Base-by-base conservation (phyloP, 1,284 basidiomycete genomes). In the Pseudozyma pruni region DNA sequence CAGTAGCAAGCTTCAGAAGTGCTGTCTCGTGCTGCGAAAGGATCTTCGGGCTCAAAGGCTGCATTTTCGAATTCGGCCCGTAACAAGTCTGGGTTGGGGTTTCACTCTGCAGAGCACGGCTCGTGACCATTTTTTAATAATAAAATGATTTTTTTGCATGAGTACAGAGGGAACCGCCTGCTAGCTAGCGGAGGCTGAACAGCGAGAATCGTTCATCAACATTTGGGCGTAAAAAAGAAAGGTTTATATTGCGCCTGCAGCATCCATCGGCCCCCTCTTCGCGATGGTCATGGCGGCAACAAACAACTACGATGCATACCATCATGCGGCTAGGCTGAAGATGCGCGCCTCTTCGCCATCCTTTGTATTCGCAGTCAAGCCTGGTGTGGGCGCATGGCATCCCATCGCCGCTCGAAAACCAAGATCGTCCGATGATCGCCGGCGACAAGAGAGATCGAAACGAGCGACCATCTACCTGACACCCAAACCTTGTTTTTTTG, bases 151-250 rank as follows among this genome's bases (percentile, higher is more conserved):
- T n/a, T n/a, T n/a, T n/a, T n/a, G n/a, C n/a, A n/a, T n/a, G n/a
- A n/a, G n/a, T n/a, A n/a, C n/a, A n/a, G n/a, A n/a, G 31, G 8
- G 31, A 8, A 32, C 31, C 31, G 8, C 34, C 34, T 35, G 34
- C 34, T 16, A 16, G 34, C 34, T 16, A 16, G 34, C 25, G 31
- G 32, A 43, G 38, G n/a, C n/a, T n/a, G n/a, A n/a, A n/a, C n/a
- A n/a, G n/a, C n/a, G n/a, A n/a, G n/a, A n/a, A 46, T 57, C 40
- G 11, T 52, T 44, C 39, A 9, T 47, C 49, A 56, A 63, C 49
- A 42, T 31, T 42, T 53, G 40, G 61, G 47, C 48, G 54, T 46
- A 56, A 52, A 50, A 61, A 61, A 56, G 49, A 63, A 56, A 16
- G 40, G n/a, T n/a, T n/a, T n/a, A n/a, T n/a, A n/a, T n/a, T n/a